A percentile compares a stretch with the other conserved stretches of the same genome.
Conservation (phyloP, 2,329 filamentous ascomycete genomes). For the Exophiala dermatitidis region DNA sequence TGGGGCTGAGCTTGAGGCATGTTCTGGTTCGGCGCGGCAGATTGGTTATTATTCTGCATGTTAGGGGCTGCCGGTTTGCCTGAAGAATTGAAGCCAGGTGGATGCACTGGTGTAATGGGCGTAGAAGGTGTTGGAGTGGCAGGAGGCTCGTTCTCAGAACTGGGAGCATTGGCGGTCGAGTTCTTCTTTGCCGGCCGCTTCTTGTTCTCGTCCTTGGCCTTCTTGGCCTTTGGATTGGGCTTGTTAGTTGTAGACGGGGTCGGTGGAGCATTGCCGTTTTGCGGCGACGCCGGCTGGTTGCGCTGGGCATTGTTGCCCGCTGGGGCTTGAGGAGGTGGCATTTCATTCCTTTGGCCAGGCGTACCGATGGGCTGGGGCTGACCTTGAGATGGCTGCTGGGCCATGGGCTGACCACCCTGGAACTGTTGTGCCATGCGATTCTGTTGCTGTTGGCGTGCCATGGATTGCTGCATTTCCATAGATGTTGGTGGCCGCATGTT, state of each 20-base stretch:
- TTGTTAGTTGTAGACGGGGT: conserved; percentile 57
- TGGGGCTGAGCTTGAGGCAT: conserved; percentile 27
- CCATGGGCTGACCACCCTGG: conserved; percentile 41
- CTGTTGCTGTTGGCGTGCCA: conserved; percentile 29
- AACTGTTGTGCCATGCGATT: conserved; percentile 34
- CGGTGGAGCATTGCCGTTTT: conserved; percentile 47
- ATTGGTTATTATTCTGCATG: conserved; percentile 30
- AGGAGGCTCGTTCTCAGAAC: conserved; percentile 42
- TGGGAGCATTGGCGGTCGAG: conserved; percentile 35
- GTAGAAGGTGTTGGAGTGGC: conserved; percentile 45
- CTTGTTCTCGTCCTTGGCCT: conserved; percentile 44
- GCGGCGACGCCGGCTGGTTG: conserved; percentile 39
- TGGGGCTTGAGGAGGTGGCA: conserved; percentile 45
- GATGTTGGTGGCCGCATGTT: conserved; percentile 54
- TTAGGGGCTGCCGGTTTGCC: conserved; percentile 32
- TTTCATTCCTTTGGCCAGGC: conserved; percentile 50
- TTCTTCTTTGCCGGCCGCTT: conserved; percentile 45
- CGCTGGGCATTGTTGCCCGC: conserved; percentile 37
- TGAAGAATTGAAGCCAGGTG: conserved; percentile 39
- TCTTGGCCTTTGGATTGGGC: conserved; percentile 53
- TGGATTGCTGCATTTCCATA: conserved; percentile 43
- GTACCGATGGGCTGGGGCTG: conserved; percentile 46
- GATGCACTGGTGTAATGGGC: conserved; percentile 43
- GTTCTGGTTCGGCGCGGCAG: conserved; percentile 31
- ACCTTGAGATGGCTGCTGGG: conserved; percentile 40